Evolutionary conservation across 805 yeast genomes (phyloP).

Genomic region (Candida silvatica): DNA sequence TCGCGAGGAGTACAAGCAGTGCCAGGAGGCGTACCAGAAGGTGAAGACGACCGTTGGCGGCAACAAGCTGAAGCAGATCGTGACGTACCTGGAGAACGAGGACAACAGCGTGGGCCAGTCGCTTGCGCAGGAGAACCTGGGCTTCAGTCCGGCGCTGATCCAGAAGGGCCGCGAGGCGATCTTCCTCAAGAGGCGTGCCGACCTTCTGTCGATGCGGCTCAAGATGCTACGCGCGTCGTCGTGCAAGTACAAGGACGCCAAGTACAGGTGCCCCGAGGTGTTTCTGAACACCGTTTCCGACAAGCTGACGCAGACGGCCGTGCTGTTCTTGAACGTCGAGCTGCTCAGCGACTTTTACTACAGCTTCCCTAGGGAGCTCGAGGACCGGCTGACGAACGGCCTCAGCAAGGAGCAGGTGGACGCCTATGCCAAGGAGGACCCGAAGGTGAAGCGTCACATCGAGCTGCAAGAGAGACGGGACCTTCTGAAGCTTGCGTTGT

Average conservation of each 20-base stretch:
- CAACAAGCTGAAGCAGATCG: slow-evolving; percentile 73
- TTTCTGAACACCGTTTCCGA: slow-evolving; percentile 89
- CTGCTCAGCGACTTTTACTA: slow-evolving; percentile 90
- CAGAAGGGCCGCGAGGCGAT: slow-evolving; percentile 78
- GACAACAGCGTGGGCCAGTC: slow-evolving; percentile 25
- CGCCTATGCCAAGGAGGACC: slow-evolving; percentile 88
- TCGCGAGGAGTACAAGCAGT: slow-evolving; percentile 80
- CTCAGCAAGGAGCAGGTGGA: slow-evolving; percentile 75
- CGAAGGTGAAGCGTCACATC: slow-evolving; percentile 80
- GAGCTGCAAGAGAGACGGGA: slow-evolving; percentile 93
- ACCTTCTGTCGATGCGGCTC: slow-evolving; percentile 64
- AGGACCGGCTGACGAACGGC: slow-evolving; percentile 54
- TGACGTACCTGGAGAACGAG: slow-evolving; percentile 56
- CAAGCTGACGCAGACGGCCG: slow-evolving; percentile 88
- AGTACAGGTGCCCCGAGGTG: slow-evolving; percentile 89
- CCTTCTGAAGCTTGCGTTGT: slow-evolving; percentile 71
- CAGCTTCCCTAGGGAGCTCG: slow-evolving; percentile 92
- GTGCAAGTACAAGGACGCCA: slow-evolving; percentile 73
- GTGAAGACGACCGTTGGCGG: slow-evolving; percentile 73
- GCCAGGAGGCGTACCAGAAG: slow-evolving; percentile 51
- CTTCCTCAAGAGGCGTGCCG: slow-evolving; percentile 66
- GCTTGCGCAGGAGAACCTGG: slow-evolving; percentile 63
- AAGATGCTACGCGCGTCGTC: slow-evolving; percentile 65
- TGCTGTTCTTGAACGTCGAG: slow-evolving; percentile 88
- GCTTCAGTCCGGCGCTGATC: slow-evolving; percentile 71